Evolutionary conservation across 345 rosid genomes (phyloP), one percentile per base, ranked within the genome.

Genomic region (Cochlearia excelsa): DNA sequence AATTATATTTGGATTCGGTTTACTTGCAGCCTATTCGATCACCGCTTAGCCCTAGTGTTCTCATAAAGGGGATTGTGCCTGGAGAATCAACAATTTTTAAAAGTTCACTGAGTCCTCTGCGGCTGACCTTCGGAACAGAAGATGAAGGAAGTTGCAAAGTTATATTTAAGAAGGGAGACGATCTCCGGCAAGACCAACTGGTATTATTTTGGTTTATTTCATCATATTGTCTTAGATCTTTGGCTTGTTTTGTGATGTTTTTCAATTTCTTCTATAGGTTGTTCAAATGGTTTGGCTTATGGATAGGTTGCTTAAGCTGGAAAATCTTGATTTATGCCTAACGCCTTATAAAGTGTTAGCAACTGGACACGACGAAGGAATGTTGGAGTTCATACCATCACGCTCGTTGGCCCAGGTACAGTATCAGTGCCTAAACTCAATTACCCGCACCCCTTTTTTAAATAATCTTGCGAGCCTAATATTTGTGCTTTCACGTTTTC

Each of bases 221-320:
- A 38, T 51, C 50, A 51, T n/a, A 51, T 8, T 8, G 3, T 51
- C 4, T n/a, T 59, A 23, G 26, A 30, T 38, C n/a, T 30, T 50
- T 27, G 39, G 9, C 48, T 43, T 56, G 33, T 28, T 46, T 29
- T 51, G 30, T 62, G 43, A 26, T 8, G 30, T 5, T 31, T 11
- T 46, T 0, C 26, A 10, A 28, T 7, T 28, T 51, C 9, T 50
- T 57, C 35, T 0, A 6, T 71, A 93, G 97, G 97, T 93, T 77
- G 84, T 93, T 59, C 99, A 89, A 84, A 89, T 93, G 97, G 99
- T 93, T 31, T 93, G 90, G 62, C 95, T 93, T 46, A 89, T 93
- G 99, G 99, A 93, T 82, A 86, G 99, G 49, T 75, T 89, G 65
- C 94, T 93, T 46, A 89, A 93, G 81, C 79, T 86, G 65, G 99